A percentile compares a stretch with the other conserved stretches of the same genome.
Evolutionary conservation across 805 yeast species (phyloP).

Genomic region (Wickerhamiella brachini): DNA sequence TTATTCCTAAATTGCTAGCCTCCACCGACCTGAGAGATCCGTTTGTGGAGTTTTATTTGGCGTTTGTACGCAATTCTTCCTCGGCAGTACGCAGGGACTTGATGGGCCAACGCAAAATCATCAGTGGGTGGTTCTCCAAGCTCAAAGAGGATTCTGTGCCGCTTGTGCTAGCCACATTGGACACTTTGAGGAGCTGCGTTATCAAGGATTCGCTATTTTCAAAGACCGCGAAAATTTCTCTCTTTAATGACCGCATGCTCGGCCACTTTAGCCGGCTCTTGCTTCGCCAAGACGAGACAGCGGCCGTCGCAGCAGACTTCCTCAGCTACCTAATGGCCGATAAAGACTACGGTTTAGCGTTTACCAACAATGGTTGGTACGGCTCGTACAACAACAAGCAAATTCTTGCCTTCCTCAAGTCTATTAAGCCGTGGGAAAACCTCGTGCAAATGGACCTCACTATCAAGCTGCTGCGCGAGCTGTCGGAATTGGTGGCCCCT

Average conservation of each 20-base stretch:
- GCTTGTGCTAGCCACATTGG: conserved; percentile 30
- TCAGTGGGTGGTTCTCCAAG: conserved; percentile 55
- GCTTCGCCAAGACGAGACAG: conserved; percentile 24
- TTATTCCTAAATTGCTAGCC: conserved; percentile 45
- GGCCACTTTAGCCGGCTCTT: conserved; percentile 43
- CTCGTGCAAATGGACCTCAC: conserved; percentile 44
- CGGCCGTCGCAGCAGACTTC: conserved; percentile 30
- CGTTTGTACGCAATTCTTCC: conserved; percentile 35
- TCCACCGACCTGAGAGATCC: conserved; percentile 44
- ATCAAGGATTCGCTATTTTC: conserved; percentile 47
- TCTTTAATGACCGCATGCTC: conserved; percentile 66
- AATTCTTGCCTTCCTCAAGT: conserved; percentile 45
- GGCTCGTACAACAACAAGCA: conserved; percentile 46
- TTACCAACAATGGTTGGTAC: conserved; percentile 23
- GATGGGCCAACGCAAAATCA: conserved; percentile 40
- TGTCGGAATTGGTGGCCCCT: conserved; percentile 64
- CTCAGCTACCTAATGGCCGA: conserved; percentile 39
- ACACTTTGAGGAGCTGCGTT: conserved; percentile 36
- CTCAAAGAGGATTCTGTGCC: conserved; percentile 41
- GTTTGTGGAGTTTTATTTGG: conserved; percentile 49
- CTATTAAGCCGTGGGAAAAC: conserved; percentile 74
- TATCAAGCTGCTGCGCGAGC: conserved; percentile 33
- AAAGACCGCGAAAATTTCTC: conserved; percentile 55
- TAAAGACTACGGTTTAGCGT: conserved; percentile 21
- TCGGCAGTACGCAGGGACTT: conserved; percentile 52